Conservation (phyloP, 805 yeast species). For the Kazachstania viticola region DNA sequence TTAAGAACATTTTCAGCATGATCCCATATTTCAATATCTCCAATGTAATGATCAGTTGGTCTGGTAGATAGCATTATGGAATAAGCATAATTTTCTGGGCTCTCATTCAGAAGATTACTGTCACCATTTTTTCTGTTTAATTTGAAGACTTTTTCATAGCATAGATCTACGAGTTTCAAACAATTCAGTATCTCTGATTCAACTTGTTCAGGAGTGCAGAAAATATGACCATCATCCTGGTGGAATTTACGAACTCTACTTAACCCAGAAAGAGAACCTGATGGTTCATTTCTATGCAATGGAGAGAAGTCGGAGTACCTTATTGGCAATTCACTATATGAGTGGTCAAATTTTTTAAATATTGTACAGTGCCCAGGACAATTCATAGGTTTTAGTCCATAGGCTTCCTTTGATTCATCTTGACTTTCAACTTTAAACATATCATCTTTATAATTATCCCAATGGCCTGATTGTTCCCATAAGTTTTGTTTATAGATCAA, state of each 20-base stretch:
- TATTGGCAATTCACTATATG: constrained; percentile 79
- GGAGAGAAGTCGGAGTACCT: constrained; percentile 84
- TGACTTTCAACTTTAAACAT: constrained; percentile 79
- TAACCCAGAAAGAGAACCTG: constrained; percentile 86
- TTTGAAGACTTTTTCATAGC: constrained; percentile 51
- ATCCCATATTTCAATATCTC: constrained; percentile 69
- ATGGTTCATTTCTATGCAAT: constrained; percentile 85
- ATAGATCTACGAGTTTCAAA: constrained; percentile 58
- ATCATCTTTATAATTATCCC: constrained; percentile 89
- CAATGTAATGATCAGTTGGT: constrained; percentile 67
- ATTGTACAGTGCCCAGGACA: constrained; percentile 92
- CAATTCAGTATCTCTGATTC: constrained; percentile 61
- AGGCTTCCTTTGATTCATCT: constrained; percentile 33
- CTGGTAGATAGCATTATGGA: constrained; percentile 72
- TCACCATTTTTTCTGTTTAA: constrained; percentile 1
- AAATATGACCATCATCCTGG: constrained; percentile 97
- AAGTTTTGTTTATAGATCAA: constrained; percentile 68
- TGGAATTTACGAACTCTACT: constrained; percentile 92
- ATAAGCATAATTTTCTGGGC: constrained; percentile 34
- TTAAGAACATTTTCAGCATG: constrained; percentile 62
- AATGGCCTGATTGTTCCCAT: constrained; percentile 91
- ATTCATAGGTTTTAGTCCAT: constrained; percentile 90
- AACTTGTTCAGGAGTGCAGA: constrained; percentile 73
- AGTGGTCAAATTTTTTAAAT: constrained; percentile 61
- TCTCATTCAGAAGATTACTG: neutral